These are phyloP conservation scores for Tylopilus subfusipes DNA, from an alignment of 768 basidiomycete species.

Conservation along the genomic window DNA sequence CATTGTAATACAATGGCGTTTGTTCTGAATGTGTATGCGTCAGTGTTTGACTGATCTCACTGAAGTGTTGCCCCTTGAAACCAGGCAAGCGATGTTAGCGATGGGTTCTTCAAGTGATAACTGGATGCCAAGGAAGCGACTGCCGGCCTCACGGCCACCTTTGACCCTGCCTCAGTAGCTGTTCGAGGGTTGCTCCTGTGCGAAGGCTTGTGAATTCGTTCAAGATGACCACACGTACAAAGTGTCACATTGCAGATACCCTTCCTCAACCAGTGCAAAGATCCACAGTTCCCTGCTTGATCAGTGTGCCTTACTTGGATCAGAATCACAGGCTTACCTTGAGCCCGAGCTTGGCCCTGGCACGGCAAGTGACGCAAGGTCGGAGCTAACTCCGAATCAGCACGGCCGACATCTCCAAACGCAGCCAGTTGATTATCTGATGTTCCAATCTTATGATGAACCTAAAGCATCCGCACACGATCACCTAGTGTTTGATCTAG, in stretches of 20 bases:
- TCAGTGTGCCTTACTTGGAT: no score
- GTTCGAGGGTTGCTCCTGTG: neutral
- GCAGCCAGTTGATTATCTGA: no score
- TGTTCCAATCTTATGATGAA: no score
- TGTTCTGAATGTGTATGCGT: neutral
- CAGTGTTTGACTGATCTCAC: neutral
- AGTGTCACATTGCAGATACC: neutral
- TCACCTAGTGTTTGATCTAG: neutral
- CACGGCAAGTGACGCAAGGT: neutral
- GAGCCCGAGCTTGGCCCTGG: neutral
- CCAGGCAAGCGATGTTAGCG: neutral
- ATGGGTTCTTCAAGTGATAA: neutral
- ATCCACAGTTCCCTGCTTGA: neutral
- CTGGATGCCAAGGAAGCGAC: neutral
- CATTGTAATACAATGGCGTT: neutral
- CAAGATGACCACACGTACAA: no score
- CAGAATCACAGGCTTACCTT: no score
- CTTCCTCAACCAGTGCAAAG: neutral
- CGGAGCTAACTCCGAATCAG: neutral
- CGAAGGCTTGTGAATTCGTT: neutral
- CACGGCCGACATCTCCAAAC: neutral
- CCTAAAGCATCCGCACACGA: neutral
- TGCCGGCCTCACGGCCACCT: neutral
- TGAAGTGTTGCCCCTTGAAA: neutral
- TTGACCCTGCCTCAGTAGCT: neutral